A percentile compares a stretch with the other conserved stretches of the same genome.
Evolutionary conservation across 1,284 basidiomycete species (phyloP).

Genomic region (Golubevia sp.): DNA sequence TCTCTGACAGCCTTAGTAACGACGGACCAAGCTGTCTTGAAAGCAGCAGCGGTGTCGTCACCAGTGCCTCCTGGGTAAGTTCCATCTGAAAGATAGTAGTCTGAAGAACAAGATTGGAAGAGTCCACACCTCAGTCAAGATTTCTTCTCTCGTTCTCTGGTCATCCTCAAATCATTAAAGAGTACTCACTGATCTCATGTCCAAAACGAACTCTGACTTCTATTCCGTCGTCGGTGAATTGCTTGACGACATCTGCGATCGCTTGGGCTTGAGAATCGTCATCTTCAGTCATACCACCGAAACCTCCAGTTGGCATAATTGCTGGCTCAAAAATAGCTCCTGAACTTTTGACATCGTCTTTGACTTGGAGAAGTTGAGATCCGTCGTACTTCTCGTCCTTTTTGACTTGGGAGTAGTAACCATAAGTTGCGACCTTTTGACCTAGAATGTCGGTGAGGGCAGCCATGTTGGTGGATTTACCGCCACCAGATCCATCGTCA

Average conservation of each 20-base stretch:
- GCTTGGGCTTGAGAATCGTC: slow-evolving; percentile 56
- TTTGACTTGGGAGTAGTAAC: slow-evolving; percentile 61
- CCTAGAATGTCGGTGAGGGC: too few relatives aligned
- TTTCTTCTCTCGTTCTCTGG: slow-evolving; percentile 22
- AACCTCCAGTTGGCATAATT: slow-evolving; percentile 43
- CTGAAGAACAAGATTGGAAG: neutral
- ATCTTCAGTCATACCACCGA: slow-evolving; percentile 28
- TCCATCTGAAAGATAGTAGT: slow-evolving; percentile 20
- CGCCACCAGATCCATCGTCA: too few relatives aligned
- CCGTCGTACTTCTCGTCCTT: slow-evolving; percentile 58
- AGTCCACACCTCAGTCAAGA: too few relatives aligned
- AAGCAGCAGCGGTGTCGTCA: slow-evolving; percentile 31
- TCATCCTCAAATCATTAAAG: slow-evolving; percentile 20
- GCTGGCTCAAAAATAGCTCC: slow-evolving; percentile 61
- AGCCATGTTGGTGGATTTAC: too few relatives aligned
- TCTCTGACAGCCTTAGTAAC: slow-evolving; percentile 48
- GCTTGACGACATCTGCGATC: slow-evolving; percentile 60
- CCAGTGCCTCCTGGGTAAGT: slow-evolving; percentile 32
- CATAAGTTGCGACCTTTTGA: slow-evolving; percentile 24
- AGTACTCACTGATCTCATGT: slow-evolving; percentile 51
- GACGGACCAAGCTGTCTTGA: slow-evolving; percentile 60
- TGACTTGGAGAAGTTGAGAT: slow-evolving; percentile 45
- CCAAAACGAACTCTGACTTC: slow-evolving; percentile 62
- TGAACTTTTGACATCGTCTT: slow-evolving; percentile 51
- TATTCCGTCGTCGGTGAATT: slow-evolving; percentile 61